Conservation (phyloP, 345 rosid genomes). For the Eutrema yunnanense region DNA sequence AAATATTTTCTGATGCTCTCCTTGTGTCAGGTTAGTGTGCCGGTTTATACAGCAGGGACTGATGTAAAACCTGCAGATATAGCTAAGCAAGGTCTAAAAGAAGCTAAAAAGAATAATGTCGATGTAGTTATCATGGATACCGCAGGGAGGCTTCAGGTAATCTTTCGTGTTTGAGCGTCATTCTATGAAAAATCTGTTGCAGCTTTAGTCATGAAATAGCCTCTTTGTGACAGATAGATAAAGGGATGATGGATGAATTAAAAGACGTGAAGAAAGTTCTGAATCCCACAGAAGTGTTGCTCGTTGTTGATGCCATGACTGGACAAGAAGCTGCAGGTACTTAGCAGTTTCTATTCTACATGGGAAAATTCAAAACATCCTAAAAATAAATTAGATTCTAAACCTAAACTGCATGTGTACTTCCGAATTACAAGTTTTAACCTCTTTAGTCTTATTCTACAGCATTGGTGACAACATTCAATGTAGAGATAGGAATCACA, state of each 20-base stretch:
- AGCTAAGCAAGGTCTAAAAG: conserved; percentile 79
- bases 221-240: conserved; percentile 62
- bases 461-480: conserved; percentile 94
- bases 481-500: conserved; percentile 95
- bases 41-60: conserved; percentile 85
- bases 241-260: conserved; percentile 95
- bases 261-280: conserved; percentile 83
- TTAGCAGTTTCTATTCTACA: not conserved
- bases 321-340: conserved; percentile 99
- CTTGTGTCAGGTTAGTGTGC: conserved; percentile 75
- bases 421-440: no score
- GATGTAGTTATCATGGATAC: conserved; percentile 95
- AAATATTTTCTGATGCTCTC: conserved; percentile 24
- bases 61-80: conserved; percentile 83
- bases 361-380: no score
- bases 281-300: conserved; percentile 90
- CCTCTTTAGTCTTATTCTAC: conserved; percentile 15
- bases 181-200: not conserved
- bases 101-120: conserved; percentile 74
- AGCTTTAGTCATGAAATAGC: conserved; percentile 7
- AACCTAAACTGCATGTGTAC: no score
- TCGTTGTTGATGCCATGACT: conserved; percentile 98
- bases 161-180: not conserved
- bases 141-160: conserved; percentile 98
- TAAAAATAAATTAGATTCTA: no score